phyloP scores from a whole-genome alignment of 257 asterid species.

The Rehmannia glutinosa region DNA sequence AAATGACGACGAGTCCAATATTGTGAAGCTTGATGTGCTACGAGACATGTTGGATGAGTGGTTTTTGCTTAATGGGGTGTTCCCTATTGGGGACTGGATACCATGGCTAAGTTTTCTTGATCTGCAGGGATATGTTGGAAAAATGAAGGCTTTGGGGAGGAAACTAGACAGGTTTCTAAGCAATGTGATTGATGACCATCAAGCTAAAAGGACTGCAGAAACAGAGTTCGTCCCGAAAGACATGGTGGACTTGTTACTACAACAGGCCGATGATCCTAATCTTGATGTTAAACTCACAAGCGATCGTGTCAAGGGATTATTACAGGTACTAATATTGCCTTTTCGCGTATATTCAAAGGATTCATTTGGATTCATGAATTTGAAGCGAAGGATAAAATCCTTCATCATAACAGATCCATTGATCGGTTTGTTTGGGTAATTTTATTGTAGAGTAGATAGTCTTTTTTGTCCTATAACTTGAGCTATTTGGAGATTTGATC shows the following conservation, averaged over 20 bases:
- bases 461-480: too few species aligned
- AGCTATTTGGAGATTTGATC: too few species aligned
- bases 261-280: slow-evolving; percentile 24
- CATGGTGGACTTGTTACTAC: slow-evolving; percentile 18
- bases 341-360: too few species aligned
- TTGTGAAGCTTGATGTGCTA: slow-evolving; percentile 13
- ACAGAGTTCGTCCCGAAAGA: slow-evolving; percentile 7
- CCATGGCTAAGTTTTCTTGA: slow-evolving; percentile 42
- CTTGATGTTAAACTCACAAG: slow-evolving; percentile 29
- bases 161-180: slow-evolving; percentile 29
- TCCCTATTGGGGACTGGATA: slow-evolving; percentile 46
- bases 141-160: slow-evolving; percentile 31
- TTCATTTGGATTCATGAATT: too few species aligned
- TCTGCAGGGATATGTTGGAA: slow-evolving; percentile 37
- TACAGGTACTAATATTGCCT: slow-evolving; percentile 22
- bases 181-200: slow-evolving; percentile 27
- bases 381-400: too few species aligned
- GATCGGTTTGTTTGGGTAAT: too few species aligned
- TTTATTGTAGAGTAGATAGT: too few species aligned
- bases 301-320: slow-evolving; percentile 29
- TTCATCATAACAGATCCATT: too few species aligned
- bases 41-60: slow-evolving; percentile 32
- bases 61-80: slow-evolving; percentile 31
- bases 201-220: background rate
- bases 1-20: background rate